Base-by-base conservation (phyloP, 371 early-diverging fungal species). In the Circinella umbellata region DNA sequence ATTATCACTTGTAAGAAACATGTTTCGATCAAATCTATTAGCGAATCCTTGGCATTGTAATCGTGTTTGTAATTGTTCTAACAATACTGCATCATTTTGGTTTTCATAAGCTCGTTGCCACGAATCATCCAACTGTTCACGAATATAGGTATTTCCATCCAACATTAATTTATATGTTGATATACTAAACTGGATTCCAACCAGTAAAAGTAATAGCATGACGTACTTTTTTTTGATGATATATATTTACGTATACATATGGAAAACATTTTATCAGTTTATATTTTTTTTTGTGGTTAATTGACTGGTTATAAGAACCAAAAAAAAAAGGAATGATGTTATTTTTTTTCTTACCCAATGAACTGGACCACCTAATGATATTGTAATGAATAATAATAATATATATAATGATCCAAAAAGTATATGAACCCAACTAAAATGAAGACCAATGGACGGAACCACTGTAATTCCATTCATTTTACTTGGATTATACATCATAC, bases 311-410 rank as follows among this genome's bases (percentile, higher is more conserved):
- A 3, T 5, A 61, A 61, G 4, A 61, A 38, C 4, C 4, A 4
- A 64, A 48, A 39, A 49, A 6, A 51, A 51, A 51, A 13, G 8
- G 51, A 42, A 42, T 42, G 42, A 42, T 42, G 6, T 42, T 42
- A 11, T 42, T 42, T 6, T 42, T 67, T 55, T 49, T 63, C 46
- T 47, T 73, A 73, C 73, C 73, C 73, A 73, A 54, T 68, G 73
- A 36, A 63, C 54, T n/a, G 37, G 20, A 34, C 37, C 59, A 14
- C 59, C 18, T 9, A 37, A 39, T 6, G 54, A 35, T 3, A 55
- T 48, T 36, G 66, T 46, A 8, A 55, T 53, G 17, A 17, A 55
- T 42, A 27, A 62, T 13, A 54, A 42, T 34, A 57, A 57, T 10
- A 27, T 27, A 53, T 73, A 73, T 13, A 73, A 11, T 18, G 54